A percentile compares a stretch with the other conserved stretches of the same genome.
Evolutionary conservation across 352 stramenopile species (phyloP).

Genomic region (Globisporangium uncinulatum): DNA sequence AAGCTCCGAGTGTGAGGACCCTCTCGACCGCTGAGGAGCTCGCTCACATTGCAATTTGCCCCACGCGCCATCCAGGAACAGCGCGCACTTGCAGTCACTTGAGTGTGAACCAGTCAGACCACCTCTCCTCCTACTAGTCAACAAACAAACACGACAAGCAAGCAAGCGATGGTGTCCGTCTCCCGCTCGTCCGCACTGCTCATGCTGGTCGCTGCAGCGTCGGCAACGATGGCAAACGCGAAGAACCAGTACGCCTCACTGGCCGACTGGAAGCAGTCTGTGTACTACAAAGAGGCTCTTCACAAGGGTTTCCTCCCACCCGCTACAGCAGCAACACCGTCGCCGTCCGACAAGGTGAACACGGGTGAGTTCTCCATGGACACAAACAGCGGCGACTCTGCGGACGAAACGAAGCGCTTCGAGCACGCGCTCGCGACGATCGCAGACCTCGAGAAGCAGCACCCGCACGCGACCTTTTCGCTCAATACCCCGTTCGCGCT

Average conservation of each 20-base stretch:
- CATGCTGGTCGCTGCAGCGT: constrained; percentile 9
- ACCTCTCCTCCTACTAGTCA: too few species aligned
- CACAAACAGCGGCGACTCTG: background rate
- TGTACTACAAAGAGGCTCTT: constrained; percentile 27
- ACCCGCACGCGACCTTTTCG: constrained; percentile 52
- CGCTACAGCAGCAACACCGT: constrained; percentile 1
- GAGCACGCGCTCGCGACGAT: constrained; percentile 32
- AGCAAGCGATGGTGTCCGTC: constrained; percentile 17
- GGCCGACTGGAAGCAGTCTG: constrained; percentile 30
- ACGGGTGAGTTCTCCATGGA: constrained; percentile 16
- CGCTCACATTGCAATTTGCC: constrained; percentile 30
- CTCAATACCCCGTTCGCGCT: constrained; percentile 55
- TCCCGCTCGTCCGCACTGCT: constrained; percentile 14
- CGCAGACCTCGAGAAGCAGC: constrained; percentile 32
- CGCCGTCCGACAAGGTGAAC: background rate
- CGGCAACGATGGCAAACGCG: constrained; percentile 1
- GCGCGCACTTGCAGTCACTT: background rate
- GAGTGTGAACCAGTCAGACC: too few species aligned
- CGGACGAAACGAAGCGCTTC: constrained; percentile 47
- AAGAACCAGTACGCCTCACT: constrained; percentile 18
- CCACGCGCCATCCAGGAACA: constrained; percentile 8
- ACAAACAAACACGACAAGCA: background rate
- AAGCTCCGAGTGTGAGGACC: background rate
- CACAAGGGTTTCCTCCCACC: constrained; percentile 20
- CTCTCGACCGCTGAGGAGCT: background rate